Base-by-base conservation (phyloP, 495 filamentous ascomycete species). In the Aspergillus sclerotiicarbonarius region DNA sequence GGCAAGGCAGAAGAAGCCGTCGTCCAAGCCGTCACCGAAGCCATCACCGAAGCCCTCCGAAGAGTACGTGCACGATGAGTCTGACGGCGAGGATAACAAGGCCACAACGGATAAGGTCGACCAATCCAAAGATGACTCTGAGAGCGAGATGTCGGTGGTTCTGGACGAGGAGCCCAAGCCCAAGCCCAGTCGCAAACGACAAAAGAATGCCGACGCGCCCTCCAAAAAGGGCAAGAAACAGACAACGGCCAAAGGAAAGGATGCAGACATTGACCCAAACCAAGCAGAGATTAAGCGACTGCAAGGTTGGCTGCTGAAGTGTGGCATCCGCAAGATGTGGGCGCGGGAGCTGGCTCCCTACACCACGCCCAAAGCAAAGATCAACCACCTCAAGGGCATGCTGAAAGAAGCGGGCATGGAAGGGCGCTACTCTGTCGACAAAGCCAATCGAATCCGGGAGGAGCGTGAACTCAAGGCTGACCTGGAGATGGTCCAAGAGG, bases 301-400 rank as follows among this genome's bases (percentile, higher is more conserved):
- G 15, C 94, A 98, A 73, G 82, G 84, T 19, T 91, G 91, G 73
- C 80, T 98, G 30, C 64, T 89, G 43, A 97, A 96, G 75, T 98
- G 94, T 65, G 94, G 94, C 18, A 85, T 98, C 48, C 89, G 91
- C 32, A 98, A 97, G 67, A 82, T 97, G 61, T 98, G 95, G 94
- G 79, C 78, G 37, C 83, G 86, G 55, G 90, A 96, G 73, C 80
- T 98, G 51, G 80, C 80, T 57, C 87, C 90, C 60, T 88, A 84
- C 67, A 87, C 85, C 46, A 90, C 87, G 25, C 68, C 82, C 13
- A 89, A 87, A 62, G 90, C 82, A 8, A 97, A 96, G 76, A 91
- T 97, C 57, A 74, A 75, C 54, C 91, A 96, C 70, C 82, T 98
- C 13, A 90, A 84, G 64, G 69, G 70, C 4, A 86, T 95, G 83